Base-by-base conservation (phyloP, 768 basidiomycete species). In the Auriculariales sp. region DNA sequence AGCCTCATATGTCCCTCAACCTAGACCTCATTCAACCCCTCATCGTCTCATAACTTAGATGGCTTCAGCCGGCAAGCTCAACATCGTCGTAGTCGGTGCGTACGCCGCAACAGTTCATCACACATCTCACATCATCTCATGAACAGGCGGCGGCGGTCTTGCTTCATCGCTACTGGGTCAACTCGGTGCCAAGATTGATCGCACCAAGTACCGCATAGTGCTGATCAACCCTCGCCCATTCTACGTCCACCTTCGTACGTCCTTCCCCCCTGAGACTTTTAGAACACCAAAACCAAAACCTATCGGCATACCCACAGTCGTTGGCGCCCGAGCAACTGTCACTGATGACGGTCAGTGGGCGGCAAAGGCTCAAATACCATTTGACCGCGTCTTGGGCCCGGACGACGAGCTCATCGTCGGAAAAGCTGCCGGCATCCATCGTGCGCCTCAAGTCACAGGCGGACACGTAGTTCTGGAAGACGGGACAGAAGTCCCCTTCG, bases 201-300 rank as follows among this genome's bases (percentile, higher is more conserved):
- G 69, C 0, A 58, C 64, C 7, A 67, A 67, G 31, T 70, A 74
- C 62, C 68, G 70, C 52, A 58, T 85, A 50, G 62, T 77, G 50
- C 70, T 85, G 54, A 64, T 86, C 53, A 73, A 68, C 39, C 59
- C 72, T 0, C 71, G 71, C 1, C 66, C 77, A 2, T 79, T 71
- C 58, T 67, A 66, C 52, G 58, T 77, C 4, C 62, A 73, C 54
- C 68, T 75, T n/a, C 66, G 75, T 12, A 71, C 76, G 39, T 24
- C 14, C 9, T 32, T 15, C 9, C 6, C 4, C 22, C 17, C 2
- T 39, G n/a, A n/a, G n/a, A n/a, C n/a, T n/a, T n/a, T n/a, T 28
- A n/a, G 27, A 14, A 25, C 22, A 28, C 42, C 30, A 19, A 25
- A 4, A 3, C 22, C 17, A 15, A 11, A 19, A 29, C n/a, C 3